Conservation (phyloP, 2,329 filamentous ascomycete species). For the Alternaria brassicae region DNA sequence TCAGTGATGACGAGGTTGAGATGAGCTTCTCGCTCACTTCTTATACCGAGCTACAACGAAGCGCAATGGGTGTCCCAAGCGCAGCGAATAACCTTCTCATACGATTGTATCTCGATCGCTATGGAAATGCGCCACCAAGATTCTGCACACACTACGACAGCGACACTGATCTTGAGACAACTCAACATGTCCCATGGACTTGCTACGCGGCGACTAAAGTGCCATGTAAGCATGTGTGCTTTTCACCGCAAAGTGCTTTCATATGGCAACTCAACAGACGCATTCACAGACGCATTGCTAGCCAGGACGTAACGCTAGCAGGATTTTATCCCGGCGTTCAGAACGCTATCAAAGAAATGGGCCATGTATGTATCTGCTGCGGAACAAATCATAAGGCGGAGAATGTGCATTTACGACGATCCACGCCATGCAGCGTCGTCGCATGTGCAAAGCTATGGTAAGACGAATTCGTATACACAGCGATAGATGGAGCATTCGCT, state of each 20-base stretch:
- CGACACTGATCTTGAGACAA: slow-evolving; percentile 20
- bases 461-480: not conserved
- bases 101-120: slow-evolving; percentile 27
- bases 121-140: slow-evolving; percentile 12
- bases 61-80: slow-evolving; percentile 33
- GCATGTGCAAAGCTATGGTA: slow-evolving; percentile 35
- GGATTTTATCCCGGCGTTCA: slow-evolving; percentile 26
- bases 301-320: slow-evolving; percentile 12
- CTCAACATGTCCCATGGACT: slow-evolving; percentile 30
- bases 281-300: slow-evolving; percentile 24
- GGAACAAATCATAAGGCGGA: slow-evolving; percentile 22
- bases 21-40: slow-evolving; percentile 36
- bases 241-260: slow-evolving; percentile 22
- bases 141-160: slow-evolving; percentile 44
- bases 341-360: slow-evolving; percentile 15
- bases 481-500: not conserved
- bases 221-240: slow-evolving; percentile 32
- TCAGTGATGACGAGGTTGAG: slow-evolving; percentile 34
- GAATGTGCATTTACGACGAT: slow-evolving; percentile 27
- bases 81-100: slow-evolving; percentile 33
- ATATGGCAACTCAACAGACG: slow-evolving; percentile 37
- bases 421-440: slow-evolving; percentile 28
- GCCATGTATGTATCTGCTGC: slow-evolving; percentile 37
- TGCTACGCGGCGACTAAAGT: slow-evolving; percentile 15
- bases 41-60: slow-evolving; percentile 34